Evolutionary conservation across 345 rosid genomes (phyloP).

Genomic region (Eutrema japonicum): DNA sequence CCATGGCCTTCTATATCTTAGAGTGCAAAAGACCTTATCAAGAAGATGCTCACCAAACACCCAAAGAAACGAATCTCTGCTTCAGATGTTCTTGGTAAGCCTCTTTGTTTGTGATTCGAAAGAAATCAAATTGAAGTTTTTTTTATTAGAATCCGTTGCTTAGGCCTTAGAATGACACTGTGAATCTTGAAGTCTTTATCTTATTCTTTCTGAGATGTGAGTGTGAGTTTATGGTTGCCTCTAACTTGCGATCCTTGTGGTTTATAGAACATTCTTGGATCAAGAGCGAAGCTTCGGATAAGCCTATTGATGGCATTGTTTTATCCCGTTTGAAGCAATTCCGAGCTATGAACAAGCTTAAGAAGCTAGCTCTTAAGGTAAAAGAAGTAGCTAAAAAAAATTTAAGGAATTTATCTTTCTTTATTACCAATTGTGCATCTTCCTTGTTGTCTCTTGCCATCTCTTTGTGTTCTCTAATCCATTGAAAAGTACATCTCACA

Average conservation of each 20-base stretch:
- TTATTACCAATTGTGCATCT: neutral
- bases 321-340: slow-evolving; percentile 91
- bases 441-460: neutral
- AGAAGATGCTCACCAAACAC: slow-evolving; percentile 71
- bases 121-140: neutral
- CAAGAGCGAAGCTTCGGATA: slow-evolving; percentile 71
- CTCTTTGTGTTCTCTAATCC: neutral
- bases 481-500: neutral
- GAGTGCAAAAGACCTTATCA: slow-evolving; percentile 73
- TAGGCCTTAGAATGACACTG: slow-evolving; percentile 2
- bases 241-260: slow-evolving; percentile 16
- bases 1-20: slow-evolving; percentile 79
- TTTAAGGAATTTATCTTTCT: neutral
- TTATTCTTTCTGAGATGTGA: neutral
- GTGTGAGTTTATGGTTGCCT: neutral
- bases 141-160: neutral
- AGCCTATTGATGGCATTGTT: slow-evolving; percentile 74
- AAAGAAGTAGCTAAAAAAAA: neutral
- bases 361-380: slow-evolving; percentile 87
- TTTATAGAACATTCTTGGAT: slow-evolving; percentile 82
- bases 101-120: neutral
- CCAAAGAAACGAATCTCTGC: slow-evolving; percentile 67
- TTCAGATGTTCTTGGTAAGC: slow-evolving; percentile 76
- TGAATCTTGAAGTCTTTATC: neutral
- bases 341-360: slow-evolving; percentile 83